Evolutionary conservation across 2,329 filamentous ascomycete genomes (phyloP).

Genomic region (Venturia nashicola): DNA sequence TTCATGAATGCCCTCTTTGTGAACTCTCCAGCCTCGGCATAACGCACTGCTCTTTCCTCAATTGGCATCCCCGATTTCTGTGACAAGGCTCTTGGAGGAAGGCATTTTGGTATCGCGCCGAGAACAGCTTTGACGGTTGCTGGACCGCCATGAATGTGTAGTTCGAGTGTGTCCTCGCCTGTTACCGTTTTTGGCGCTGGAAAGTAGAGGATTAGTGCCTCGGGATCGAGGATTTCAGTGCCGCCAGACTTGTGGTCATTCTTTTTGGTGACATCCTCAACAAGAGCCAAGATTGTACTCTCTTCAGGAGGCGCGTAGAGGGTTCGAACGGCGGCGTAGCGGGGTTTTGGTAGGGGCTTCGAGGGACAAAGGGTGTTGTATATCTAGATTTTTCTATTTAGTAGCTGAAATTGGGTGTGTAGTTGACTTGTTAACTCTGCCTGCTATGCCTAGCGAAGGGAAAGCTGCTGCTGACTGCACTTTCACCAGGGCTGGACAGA

Average conservation of each 20-base stretch:
- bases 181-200: constrained; percentile 72
- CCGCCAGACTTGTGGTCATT: constrained; percentile 10
- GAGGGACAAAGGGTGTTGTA: constrained; percentile 50
- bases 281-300: constrained; percentile 14
- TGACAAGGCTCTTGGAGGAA: background rate
- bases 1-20: constrained; percentile 87
- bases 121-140: constrained; percentile 84
- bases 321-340: constrained; percentile 59
- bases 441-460: background rate
- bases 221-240: constrained; percentile 53
- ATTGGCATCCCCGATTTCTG: constrained; percentile 8
- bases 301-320: constrained; percentile 47
- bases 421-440: background rate
- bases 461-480: background rate
- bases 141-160: constrained; percentile 87
- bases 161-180: constrained; percentile 81
- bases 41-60: constrained; percentile 44
- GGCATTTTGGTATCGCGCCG: constrained; percentile 54
- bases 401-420: background rate
- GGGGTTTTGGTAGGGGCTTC: constrained; percentile 41
- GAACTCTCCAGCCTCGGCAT: constrained; percentile 92
- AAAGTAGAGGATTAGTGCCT: constrained; percentile 73
- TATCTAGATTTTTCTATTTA: constrained; percentile 36
- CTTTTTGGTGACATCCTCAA: background rate
- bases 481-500: background rate